Conservation (phyloP, 1,284 basidiomycete species). For the Austropuccinia psidii region DNA sequence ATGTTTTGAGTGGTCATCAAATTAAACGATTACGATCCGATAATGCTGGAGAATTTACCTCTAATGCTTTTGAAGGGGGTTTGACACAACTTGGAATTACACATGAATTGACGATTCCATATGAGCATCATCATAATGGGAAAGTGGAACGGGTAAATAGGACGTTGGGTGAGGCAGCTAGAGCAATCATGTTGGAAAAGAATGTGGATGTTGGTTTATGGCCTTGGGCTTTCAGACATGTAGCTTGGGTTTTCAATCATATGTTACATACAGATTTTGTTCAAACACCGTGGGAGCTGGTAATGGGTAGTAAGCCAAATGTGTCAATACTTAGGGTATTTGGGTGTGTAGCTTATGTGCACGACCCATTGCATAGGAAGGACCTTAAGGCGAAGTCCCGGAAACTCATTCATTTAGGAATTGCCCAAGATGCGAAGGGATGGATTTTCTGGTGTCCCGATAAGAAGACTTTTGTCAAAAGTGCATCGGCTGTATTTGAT, state of each 20-base stretch:
- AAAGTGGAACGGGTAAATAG: neutral
- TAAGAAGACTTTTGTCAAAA: neutral
- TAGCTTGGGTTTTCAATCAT: neutral
- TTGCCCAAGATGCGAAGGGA: neutral
- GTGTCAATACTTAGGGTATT: neutral
- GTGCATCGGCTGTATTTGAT: neutral
- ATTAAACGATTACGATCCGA: no score
- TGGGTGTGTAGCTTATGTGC: neutral
- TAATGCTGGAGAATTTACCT: no score
- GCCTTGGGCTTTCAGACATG: neutral
- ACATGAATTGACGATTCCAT: neutral
- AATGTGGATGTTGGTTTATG: neutral
- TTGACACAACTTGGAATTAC: no score
- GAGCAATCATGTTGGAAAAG: neutral
- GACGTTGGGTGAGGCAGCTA: no score
- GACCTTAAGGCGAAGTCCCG: neutral
- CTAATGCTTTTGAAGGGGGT: no score
- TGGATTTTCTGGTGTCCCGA: neutral
- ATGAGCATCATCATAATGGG: slow-evolving; percentile 13
- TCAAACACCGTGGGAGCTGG: neutral
- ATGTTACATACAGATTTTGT: neutral
- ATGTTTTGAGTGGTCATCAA: no score
- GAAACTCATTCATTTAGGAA: neutral
- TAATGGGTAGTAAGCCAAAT: neutral
- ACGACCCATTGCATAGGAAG: neutral